Percentiles rank a stretch among this genome's conserved stretches.
phyloP scores from a whole-genome alignment of 192 early-diverging fungal species.

The Backusella parvicylindrica region DNA sequence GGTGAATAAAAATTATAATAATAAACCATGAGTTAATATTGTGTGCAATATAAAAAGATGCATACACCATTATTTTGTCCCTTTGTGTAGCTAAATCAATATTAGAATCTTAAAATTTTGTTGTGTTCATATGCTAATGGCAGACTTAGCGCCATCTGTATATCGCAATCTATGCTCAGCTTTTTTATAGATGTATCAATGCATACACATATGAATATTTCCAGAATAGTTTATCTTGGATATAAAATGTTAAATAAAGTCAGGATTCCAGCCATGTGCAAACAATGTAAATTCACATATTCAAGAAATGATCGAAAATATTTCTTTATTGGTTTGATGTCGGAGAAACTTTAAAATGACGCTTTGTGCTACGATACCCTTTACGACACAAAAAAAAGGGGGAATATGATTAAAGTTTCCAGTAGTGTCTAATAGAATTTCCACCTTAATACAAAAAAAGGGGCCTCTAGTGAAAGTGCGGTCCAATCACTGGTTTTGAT shows the following conservation, averaged over 20 bases:
- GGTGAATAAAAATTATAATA: neutral
- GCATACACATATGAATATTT: too few species aligned
- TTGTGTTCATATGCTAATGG: neutral
- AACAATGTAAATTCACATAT: neutral
- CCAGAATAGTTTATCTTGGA: neutral
- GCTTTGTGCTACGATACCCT: neutral
- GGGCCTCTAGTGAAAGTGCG: too few species aligned
- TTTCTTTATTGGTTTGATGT: neutral
- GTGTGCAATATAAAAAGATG: too few species aligned
- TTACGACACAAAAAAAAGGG: neutral
- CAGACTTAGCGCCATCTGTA: neutral
- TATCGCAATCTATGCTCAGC: neutral
- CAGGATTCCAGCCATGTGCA: neutral
- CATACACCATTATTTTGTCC: neutral
- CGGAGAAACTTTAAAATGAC: neutral
- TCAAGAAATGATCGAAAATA: neutral
- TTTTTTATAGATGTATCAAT: neutral
- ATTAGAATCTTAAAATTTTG: neutral
- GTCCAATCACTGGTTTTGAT: too few species aligned
- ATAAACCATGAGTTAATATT: neutral
- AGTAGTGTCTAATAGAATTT: too few species aligned
- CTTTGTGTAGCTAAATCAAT: neutral
- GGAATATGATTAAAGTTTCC: neutral
- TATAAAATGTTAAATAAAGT: neutral
- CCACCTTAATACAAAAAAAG: too few species aligned